Percentiles rank a stretch among this genome's conserved stretches.
Conservation (phyloP, 31 red algal species). For the Endocladia muricata region DNA sequence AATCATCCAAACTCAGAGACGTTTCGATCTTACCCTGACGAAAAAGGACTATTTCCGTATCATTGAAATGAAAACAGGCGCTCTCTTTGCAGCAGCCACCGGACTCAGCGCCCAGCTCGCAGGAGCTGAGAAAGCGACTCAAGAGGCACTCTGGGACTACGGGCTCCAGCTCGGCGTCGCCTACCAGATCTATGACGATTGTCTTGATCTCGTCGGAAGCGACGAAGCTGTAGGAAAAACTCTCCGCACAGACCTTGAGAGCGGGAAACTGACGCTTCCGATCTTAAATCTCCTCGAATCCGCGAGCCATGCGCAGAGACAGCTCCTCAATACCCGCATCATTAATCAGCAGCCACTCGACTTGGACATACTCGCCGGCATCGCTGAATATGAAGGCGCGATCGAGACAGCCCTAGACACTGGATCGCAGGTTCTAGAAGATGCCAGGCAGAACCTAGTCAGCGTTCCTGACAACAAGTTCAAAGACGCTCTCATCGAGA, state of each 20-base stretch:
- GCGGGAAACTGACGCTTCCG: slow-evolving; percentile 3
- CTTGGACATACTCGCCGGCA: neutral
- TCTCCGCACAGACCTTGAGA: slow-evolving; percentile 10
- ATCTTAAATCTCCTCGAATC: slow-evolving; percentile 4
- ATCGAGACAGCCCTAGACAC: neutral
- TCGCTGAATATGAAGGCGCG: slow-evolving; percentile 11
- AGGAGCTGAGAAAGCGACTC: neutral
- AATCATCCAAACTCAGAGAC: slow-evolving; percentile 8
- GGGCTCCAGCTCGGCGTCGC: neutral
- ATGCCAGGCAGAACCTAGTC: neutral
- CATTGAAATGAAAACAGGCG: slow-evolving; percentile 8
- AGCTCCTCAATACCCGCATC: neutral
- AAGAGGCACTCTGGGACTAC: neutral
- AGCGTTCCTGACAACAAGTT: neutral
- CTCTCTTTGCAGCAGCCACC: slow-evolving; percentile 4
- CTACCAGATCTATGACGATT: slow-evolving; percentile 16
- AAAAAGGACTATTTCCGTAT: slow-evolving; percentile 6
- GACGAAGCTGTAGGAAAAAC: slow-evolving; percentile 1
- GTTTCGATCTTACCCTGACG: slow-evolving; percentile 11
- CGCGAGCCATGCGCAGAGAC: neutral
- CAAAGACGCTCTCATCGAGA: neutral
- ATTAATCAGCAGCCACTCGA: slow-evolving; percentile 10
- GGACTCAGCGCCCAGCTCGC: neutral
- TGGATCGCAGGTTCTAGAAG: neutral
- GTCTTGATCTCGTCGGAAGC: neutral